Percentiles rank a stretch among this genome's conserved stretches.
Conservation (phyloP, 495 filamentous ascomycete species). For the Neurospora tetrasperma region DNA sequence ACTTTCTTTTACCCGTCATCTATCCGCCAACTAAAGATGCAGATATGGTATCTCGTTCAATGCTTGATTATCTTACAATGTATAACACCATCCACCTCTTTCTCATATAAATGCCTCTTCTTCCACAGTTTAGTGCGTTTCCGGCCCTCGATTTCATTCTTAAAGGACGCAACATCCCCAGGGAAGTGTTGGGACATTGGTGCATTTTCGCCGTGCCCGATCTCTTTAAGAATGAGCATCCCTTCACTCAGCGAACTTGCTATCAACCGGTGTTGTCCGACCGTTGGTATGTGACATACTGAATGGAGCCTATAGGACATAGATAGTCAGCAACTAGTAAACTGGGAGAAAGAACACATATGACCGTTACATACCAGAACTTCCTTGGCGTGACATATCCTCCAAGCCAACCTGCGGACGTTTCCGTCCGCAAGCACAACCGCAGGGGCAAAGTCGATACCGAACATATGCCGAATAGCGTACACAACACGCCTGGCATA, state of each 20-base stretch:
- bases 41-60: background rate
- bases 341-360: background rate
- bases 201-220: background rate
- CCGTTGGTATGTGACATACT: conserved; percentile 53
- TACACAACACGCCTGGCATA: conserved; percentile 84
- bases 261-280: conserved; percentile 39
- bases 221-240: background rate
- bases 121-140: background rate
- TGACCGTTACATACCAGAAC: conserved; percentile 60
- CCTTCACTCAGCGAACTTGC: conserved; percentile 22
- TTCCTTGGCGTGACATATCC: conserved; percentile 89
- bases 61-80: background rate
- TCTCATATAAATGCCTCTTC: background rate
- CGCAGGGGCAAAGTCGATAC: conserved; percentile 85
- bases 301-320: conserved; percentile 45
- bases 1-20: background rate
- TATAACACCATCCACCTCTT: background rate
- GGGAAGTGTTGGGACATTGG: background rate
- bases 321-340: conserved; percentile 4
- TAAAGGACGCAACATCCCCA: background rate
- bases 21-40: background rate
- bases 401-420: conserved; percentile 84
- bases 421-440: conserved; percentile 91
- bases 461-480: conserved; percentile 95
- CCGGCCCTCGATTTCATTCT: background rate